Conservation (phyloP, 208 protist species). For the Herpetomonas tarakana region DNA sequence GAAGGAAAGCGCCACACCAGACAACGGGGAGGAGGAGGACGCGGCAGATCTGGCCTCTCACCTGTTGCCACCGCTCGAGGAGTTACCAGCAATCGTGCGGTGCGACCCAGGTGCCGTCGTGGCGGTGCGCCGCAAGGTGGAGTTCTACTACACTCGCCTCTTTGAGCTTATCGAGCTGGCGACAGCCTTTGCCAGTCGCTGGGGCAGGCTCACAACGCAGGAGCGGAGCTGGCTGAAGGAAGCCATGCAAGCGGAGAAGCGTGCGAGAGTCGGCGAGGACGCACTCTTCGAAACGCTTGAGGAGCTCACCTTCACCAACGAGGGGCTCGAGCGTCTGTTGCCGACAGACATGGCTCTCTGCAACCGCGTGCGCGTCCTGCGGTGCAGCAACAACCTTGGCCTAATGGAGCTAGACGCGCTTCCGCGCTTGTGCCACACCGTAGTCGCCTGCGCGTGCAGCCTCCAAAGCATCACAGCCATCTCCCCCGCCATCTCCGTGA, state of each 20-base stretch:
- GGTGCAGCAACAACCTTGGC: slow-evolving; percentile 48
- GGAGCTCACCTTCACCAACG: slow-evolving; percentile 45
- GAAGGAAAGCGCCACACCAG: no score
- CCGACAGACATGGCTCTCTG: slow-evolving; percentile 42
- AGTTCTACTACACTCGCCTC: slow-evolving; percentile 24
- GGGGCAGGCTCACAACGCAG: slow-evolving; percentile 37
- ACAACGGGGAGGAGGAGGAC: slow-evolving; percentile 5
- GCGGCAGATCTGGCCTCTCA: not conserved
- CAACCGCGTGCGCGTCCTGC: slow-evolving; percentile 38
- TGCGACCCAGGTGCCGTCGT: slow-evolving; percentile 31
- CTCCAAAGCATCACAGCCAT: slow-evolving; percentile 18
- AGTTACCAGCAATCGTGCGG: slow-evolving; percentile 30
- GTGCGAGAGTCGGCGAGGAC: slow-evolving; percentile 24
- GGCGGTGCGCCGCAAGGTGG: slow-evolving; percentile 27
- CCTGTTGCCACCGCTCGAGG: slow-evolving; percentile 34
- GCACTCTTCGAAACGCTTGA: slow-evolving; percentile 43
- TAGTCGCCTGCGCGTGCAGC: slow-evolving; percentile 55
- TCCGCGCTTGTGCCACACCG: slow-evolving; percentile 44
- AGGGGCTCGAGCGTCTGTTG: slow-evolving; percentile 25
- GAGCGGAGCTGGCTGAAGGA: slow-evolving; percentile 44
- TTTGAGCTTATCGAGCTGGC: slow-evolving; percentile 27
- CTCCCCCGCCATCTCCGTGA: slow-evolving; percentile 26
- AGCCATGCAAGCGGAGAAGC: slow-evolving; percentile 39
- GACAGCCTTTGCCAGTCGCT: slow-evolving; percentile 22
- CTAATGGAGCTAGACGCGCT: slow-evolving; percentile 46